Conservation (phyloP, 371 early-diverging fungal species). For the Blastocladiella emersonii region DNA sequence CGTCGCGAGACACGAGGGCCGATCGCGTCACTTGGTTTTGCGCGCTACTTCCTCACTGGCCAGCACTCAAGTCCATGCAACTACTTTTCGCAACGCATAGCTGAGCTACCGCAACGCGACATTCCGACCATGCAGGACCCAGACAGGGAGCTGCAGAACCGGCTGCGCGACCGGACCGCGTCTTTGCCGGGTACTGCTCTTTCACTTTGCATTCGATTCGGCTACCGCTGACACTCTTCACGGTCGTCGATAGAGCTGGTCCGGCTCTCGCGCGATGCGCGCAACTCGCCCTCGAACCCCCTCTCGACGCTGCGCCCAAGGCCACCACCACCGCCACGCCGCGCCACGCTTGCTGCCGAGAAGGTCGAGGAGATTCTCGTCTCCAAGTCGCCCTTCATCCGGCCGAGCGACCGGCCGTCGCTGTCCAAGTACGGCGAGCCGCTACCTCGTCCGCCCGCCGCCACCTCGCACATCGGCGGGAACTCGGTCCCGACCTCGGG, state of each 20-base stretch:
- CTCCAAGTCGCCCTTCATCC: neutral
- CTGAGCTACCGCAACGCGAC: too few species aligned
- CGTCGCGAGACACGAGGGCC: too few species aligned
- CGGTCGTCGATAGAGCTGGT: neutral
- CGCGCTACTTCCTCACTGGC: too few species aligned
- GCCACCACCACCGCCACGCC: neutral
- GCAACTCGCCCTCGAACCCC: neutral
- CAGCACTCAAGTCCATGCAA: too few species aligned
- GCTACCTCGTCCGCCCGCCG: neutral
- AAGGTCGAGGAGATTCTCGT: too few species aligned
- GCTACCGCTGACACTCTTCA: too few species aligned
- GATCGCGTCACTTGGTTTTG: too few species aligned
- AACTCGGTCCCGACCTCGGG: neutral
- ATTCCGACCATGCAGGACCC: too few species aligned
- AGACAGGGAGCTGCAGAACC: too few species aligned
- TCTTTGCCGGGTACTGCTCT: too few species aligned
- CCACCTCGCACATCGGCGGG: neutral
- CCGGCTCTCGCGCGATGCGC: slow-evolving; percentile 1
- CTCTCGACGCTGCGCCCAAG: neutral
- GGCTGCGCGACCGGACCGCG: neutral
- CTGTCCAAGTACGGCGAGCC: neutral
- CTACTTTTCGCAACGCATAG: too few species aligned
- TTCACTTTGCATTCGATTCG: too few species aligned
- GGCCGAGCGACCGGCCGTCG: neutral
- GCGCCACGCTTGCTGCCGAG: neutral